Evolutionary conservation across 495 filamentous ascomycete species (phyloP).

Genomic region (Ramalina peruviana): DNA sequence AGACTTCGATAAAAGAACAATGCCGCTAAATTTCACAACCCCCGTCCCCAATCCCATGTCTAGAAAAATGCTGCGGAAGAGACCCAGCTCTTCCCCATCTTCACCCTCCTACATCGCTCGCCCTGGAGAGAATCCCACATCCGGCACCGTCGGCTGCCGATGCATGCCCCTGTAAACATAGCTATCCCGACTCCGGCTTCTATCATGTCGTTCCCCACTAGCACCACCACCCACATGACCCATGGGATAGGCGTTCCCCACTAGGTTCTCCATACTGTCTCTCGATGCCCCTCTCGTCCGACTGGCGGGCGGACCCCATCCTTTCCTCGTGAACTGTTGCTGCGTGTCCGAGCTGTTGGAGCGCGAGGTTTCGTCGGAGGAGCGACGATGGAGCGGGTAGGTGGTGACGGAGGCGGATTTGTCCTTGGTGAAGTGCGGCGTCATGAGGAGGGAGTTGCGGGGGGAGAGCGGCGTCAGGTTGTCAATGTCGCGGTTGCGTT

Average conservation of each 20-base stretch:
- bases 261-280: constrained; percentile 30
- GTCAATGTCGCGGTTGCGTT: constrained; percentile 68
- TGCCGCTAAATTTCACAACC: neutral
- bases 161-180: constrained; percentile 16
- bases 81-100: neutral
- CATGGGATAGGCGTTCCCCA: constrained; percentile 25
- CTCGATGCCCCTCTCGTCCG: constrained; percentile 16
- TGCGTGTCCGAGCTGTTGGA: constrained; percentile 29
- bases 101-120: constrained; percentile 6
- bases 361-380: constrained; percentile 22
- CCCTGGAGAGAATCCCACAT: constrained; percentile 9
- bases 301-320: constrained; percentile 2
- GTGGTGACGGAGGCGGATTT: constrained; percentile 26
- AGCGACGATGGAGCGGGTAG: constrained; percentile 29
- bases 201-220: constrained; percentile 19
- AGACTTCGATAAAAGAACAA: neutral
- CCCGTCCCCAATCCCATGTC: neutral
- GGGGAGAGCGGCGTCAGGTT: constrained; percentile 81
- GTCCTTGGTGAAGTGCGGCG: constrained; percentile 27
- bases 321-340: too few relatives aligned
- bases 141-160: constrained; percentile 25
- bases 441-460: constrained; percentile 76
- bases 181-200: constrained; percentile 27
- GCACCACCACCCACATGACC: neutral
- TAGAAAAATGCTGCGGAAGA: neutral